These are phyloP conservation scores for Colletotrichum sp. DNA, from an alignment of 2,329 filamentous ascomycete genomes.

Conservation along the genomic window DNA sequence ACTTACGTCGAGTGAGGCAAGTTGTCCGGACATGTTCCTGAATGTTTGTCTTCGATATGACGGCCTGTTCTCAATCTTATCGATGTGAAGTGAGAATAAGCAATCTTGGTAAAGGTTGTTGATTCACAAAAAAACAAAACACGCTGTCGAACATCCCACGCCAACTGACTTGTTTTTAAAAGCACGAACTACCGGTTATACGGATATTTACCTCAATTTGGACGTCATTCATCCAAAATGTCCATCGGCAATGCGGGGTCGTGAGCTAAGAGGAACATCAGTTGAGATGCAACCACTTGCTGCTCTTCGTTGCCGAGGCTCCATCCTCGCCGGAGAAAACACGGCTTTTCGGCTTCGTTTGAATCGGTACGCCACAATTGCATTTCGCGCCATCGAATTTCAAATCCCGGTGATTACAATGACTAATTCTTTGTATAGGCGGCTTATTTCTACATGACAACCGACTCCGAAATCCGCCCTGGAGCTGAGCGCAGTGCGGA, in stretches of 20 bases:
- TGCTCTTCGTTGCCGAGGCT: neutral
- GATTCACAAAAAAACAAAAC: neutral
- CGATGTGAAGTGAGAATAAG: neutral
- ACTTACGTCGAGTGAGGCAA: constrained; percentile 42
- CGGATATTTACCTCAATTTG: neutral
- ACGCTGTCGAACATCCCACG: neutral
- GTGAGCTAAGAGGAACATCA: constrained; percentile 13
- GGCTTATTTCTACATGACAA: neutral
- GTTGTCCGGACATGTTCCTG: neutral
- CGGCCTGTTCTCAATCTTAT: neutral
- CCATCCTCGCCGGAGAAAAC: constrained; percentile 13
- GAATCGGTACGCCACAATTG: neutral
- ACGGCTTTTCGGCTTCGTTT: constrained; percentile 12
- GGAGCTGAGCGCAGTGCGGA: neutral
- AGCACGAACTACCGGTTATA: neutral
- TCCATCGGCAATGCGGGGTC: constrained; percentile 6
- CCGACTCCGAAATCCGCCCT: neutral
- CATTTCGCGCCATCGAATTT: neutral
- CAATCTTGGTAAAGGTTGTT: neutral
- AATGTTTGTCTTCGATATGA: neutral
- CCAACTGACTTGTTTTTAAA: neutral
- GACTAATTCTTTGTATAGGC: neutral
- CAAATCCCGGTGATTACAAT: neutral
- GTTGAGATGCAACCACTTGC: neutral
- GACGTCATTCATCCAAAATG: constrained; percentile 11